Base-by-base conservation (phyloP, 768 basidiomycete species). In the Exsudoporus frostii region DNA sequence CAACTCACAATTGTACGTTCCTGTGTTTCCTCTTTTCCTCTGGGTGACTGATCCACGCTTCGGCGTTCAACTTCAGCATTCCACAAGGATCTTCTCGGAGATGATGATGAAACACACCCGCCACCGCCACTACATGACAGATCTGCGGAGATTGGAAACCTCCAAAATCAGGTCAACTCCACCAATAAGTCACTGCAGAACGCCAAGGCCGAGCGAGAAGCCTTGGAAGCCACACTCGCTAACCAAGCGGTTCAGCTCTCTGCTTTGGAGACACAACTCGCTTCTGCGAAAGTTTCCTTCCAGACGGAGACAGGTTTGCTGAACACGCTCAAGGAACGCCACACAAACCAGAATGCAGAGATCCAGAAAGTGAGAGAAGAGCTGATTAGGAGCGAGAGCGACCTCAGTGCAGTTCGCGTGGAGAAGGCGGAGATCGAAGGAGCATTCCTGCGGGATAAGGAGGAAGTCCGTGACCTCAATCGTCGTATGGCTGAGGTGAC, bases 381-480 rank as follows among this genome's bases (percentile, higher is more conserved):
- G 53, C 74, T 98, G 34, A 98, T 99, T 59, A 78, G 79, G 38
- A 86, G 90, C 5, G 95, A 98, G 73, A 93, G 92, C 65, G 93
- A 98, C 58, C 77, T 99, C 37, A 92, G 90, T 58, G 94, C 88
- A 8, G 65, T 96, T 42, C 78, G 87, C 15, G 83, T 92, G 20
- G 94, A 98, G 73, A 98, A 95, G 74, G 76, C 86, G 7, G 97
- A 98, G 71, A 76, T 98, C 20, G 93, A 95, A 68, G 90, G 92
- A 10, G 73, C 81, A 2, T 80, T 95, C 51, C 69, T 99, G 55
- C 79, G 90, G 34, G 97, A 98, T 69, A 98, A 95, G 72, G 97
- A 99, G 69, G 97, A 98, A 55, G 84, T 90, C 5, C 78, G 96
- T 38, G 90, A 86, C 38, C 72, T 98, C 56, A 86, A 97, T 63